Evolutionary conservation across 2,329 filamentous ascomycete species (phyloP), one percentile per base, ranked within the genome.

Genomic region (Aspergillaceae sp.): DNA sequence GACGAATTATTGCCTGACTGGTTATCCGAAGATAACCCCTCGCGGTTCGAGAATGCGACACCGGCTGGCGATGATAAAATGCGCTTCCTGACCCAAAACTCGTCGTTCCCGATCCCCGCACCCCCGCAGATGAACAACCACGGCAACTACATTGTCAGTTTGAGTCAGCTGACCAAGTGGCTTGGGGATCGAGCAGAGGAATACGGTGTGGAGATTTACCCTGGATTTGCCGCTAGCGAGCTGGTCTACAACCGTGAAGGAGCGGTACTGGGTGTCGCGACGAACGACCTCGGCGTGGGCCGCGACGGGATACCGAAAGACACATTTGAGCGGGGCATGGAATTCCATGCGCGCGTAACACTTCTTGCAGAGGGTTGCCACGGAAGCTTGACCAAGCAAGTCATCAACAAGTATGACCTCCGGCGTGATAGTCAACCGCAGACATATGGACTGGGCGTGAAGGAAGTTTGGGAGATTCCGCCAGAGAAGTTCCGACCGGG

Each of bases 111-210:
- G 4, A 74, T 97, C 44, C 92, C 91, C 1, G 82, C 84, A 8
- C 92, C 92, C 40, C 92, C 92, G 30, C 92, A 97, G 72, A 98
- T 98, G 92, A 82, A 90, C 74, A 98, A 98, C 66, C 80, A 94
- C 60, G 92, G 92, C 56, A 98, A 98, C 71, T 97, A 94, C 68
- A 98, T 98, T 56, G 82, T 98, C 61, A 94, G 87, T 62, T 72
- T 98, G 60, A 97, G 94, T 67, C 87, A 97, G 67, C 84, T 98
- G 61, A 86, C 86, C 47, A 94, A 91, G 69, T 98, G 92, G 92
- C 76, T 98, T 2, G 90, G 87, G 42, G 92, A 97, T 65, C 81
- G 91, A 41, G 92, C 92, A n/a, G 92, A 98, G 69, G 92, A 97
- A 70, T 63, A 94, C 29, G 92, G 92, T 30, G 92, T 98, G 29